Conservation (phyloP, 371 early-diverging fungal genomes). For the Mucor racemosus region DNA sequence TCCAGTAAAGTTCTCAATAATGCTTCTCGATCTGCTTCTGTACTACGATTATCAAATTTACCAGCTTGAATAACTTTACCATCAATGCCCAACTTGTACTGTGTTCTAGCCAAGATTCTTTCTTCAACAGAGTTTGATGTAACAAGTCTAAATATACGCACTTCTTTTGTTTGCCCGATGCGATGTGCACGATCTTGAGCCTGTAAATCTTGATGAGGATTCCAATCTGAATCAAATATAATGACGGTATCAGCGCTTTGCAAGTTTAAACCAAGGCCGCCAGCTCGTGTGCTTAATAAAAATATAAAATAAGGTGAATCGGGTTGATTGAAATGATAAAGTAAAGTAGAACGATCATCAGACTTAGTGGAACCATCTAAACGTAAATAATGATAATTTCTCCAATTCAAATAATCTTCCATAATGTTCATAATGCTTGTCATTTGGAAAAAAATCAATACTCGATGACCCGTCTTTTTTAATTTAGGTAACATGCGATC, state of each 20-base stretch:
- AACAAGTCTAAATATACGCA: constrained; percentile 95
- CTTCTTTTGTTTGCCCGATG: constrained; percentile 99
- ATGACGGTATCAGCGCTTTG: constrained; percentile 99
- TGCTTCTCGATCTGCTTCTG: constrained; percentile 90
- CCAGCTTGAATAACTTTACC: constrained; percentile 99
- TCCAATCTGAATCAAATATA: constrained; percentile 99
- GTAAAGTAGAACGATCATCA: constrained; percentile 84
- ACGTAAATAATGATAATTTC: constrained; percentile 82
- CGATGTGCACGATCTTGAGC: constrained; percentile 99
- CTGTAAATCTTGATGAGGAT: constrained; percentile 98
- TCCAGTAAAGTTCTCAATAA: constrained; percentile 74
- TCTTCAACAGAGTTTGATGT: constrained; percentile 97
- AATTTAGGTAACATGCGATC: constrained; percentile 96
- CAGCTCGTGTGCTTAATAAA: constrained; percentile 97
- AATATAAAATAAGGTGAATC: constrained; percentile 92
- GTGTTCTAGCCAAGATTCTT: constrained; percentile 91
- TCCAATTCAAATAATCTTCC: constrained; percentile 90
- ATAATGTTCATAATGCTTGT: constrained; percentile 96
- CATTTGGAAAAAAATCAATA: constrained; percentile 99
- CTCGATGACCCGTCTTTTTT: constrained; percentile 86
- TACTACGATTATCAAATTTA: constrained; percentile 96
- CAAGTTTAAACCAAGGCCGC: constrained; percentile 98
- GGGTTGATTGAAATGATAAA: constrained; percentile 83
- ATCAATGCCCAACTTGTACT: constrained; percentile 95
- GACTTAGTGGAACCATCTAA: constrained; percentile 96